Evolutionary conservation across 2,329 filamentous ascomycete species (phyloP), one percentile per base, ranked within the genome.

Genomic region (Dothideomycetes sp.): DNA sequence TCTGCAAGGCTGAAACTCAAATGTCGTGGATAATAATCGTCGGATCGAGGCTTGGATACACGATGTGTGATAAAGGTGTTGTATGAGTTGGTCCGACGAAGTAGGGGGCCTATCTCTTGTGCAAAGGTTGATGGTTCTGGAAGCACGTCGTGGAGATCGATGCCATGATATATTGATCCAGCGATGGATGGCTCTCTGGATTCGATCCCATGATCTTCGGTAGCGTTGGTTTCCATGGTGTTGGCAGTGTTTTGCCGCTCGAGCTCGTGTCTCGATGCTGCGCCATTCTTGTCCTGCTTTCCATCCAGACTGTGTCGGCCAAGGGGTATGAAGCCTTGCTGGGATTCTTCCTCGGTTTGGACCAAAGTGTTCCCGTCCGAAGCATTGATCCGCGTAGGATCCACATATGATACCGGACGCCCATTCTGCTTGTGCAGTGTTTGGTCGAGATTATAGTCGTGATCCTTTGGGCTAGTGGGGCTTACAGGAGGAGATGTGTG

Each of bases 1-100:
- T 84, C 81, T 1, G 80, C 83, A 33, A 80, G 71, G 42, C 79
- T 78, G 56, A 88, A 88, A 3, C 82, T 87, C 46, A 88, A 68
- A 32, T 81, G 74, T 2, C 82, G 76, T 1, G 81, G 75, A 73
- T 79, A 84, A 42, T 73, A 74, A 19, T 69, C 68, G 45, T 83
- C 77, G 5, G 45, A 38, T 12, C 44, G 47, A 7, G 31, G 31
- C 27, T 50, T 44, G 11, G 44, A 32, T 10, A 45, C 31, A 14
- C 12, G 22, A 27, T 42, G 30, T 4, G 39, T 40, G 16, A 53
- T 42, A 32, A 50, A 50, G 15, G 55, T 48, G 81, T 49, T 79
- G 72, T 16, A 45, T 17, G 57, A 60, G 11, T 51, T 19, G 1
- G 82, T 76, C 14, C 82, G 74, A 18, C 73, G 71, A 8, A 85